Evolutionary conservation across 345 rosid genomes (phyloP), one percentile per base, ranked within the genome.

Genomic region (Raphanus sativus): DNA sequence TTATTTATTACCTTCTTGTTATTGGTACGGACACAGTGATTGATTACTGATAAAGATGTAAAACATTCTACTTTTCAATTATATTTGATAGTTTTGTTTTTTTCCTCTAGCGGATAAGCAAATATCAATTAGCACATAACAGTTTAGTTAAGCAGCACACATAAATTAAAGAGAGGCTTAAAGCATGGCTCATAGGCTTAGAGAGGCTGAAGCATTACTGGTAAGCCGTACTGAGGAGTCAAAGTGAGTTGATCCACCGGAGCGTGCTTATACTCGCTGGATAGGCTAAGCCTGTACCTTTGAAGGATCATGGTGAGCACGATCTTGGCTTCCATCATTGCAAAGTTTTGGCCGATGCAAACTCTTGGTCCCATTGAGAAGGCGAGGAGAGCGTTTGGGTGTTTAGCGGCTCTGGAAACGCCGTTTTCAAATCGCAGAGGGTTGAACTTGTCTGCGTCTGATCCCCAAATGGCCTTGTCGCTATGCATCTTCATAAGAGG

Each of bases 341-440:
- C 85, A 30, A 89, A 81, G 66, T 74, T 81, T 77, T 87, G 93
- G 34, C 94, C 93, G 3, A 89, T 78, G 58, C 97, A 91, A 73
- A 63, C 76, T 81, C 93, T 83, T 0, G 89, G 90, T 16, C 94
- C 93, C 8, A 73, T 5, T 3, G 87, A 83, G 28, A 89, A 91
- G 0, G 86, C 80, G 4, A 87, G 74, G 32, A 88, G 69, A 17
- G 85, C 89, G 78, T 78, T 86, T 4, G 89, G 89, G 76, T 85
- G 84, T 2, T 62, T 78, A 3, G 84, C 84, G 5, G 95, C 86
- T 10, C 73, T 75, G 29, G 83, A 50, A 13, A 79, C 71, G 0
- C 89, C 86, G 61, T 81, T 78, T 56, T 16, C 40, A 63, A 88
- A 87, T 16, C 90, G 77, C 17, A 72, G 0, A 0, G 93, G 93